A percentile compares a stretch with the other conserved stretches of the same genome.
These are phyloP conservation scores for Tulasnella sp. DNA, from an alignment of 768 basidiomycete species.

Conservation along the genomic window DNA sequence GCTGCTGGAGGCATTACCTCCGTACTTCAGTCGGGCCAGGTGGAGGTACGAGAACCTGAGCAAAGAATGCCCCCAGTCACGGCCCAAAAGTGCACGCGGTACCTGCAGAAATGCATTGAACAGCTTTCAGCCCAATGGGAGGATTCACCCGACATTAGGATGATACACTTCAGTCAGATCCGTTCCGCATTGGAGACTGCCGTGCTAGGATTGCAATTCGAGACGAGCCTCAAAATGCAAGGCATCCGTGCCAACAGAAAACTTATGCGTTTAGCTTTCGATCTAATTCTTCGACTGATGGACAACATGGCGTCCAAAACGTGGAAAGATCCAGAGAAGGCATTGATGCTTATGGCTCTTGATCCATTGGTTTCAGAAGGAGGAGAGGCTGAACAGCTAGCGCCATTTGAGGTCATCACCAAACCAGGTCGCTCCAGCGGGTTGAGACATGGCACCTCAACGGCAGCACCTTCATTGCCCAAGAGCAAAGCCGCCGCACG, in stretches of 20 bases:
- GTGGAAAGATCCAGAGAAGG: constrained; percentile 62
- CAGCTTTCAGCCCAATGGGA: constrained; percentile 50
- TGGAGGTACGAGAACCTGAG: not conserved
- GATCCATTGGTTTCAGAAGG: constrained; percentile 56
- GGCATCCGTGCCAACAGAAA: constrained; percentile 57
- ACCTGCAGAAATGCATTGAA: constrained; percentile 61
- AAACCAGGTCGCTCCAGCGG: constrained; percentile 26
- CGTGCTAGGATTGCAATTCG: constrained; percentile 62
- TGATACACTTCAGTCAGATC: constrained; percentile 54
- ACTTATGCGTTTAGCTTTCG: constrained; percentile 61
- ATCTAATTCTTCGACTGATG: constrained; percentile 43
- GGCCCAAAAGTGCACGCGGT: constrained; percentile 51
- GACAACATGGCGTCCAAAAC: constrained; percentile 41
- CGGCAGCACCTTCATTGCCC: not conserved
- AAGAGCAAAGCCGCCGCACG: not conserved
- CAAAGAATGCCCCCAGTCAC: constrained; percentile 26
- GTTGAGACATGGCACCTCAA: constrained; percentile 31
- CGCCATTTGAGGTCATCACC: constrained; percentile 24
- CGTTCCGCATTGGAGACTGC: constrained; percentile 67
- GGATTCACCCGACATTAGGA: constrained; percentile 33
- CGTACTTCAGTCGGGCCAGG: not conserved
- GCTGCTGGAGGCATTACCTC: not conserved
- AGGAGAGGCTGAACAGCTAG: constrained; percentile 31
- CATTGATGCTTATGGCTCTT: constrained; percentile 59
- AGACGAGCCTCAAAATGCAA: constrained; percentile 60